Base-by-base conservation (phyloP, 345 rosid genomes). In the Melastoma malabathricum region DNA sequence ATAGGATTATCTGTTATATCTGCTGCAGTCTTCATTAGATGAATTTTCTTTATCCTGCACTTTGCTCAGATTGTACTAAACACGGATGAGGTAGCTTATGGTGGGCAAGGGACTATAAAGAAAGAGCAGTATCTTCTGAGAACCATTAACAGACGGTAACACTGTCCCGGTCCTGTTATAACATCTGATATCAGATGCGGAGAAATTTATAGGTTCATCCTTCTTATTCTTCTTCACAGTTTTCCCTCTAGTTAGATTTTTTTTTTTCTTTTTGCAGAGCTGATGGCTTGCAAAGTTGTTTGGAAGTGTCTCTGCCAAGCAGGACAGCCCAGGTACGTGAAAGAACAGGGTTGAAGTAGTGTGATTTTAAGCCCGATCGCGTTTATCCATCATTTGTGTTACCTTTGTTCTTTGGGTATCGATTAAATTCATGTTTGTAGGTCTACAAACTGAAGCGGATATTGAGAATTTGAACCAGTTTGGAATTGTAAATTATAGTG, bases 321-420 rank as follows among this genome's bases (percentile, higher is more conserved):
- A 79, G 97, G 70, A 84, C 88, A 63, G 97, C 95, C 23, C 98
- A 87, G 81, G 98, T 59, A 25, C 41, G 55, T 84, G 56, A 47
- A 78, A 60, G 62, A 57, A 57, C 62, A 59, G 47, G 53, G 46
- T 59, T 25, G 22, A 27, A 27, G 47, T 31, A 18, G 50, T 48
- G 8, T 31, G 14, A 31, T 47, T 44, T 29, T 44, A 38, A 25
- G n/a, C 17, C 4, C 23, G 46, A 51, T 38, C 54, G 27, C 29
- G 8, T 51, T 29, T 9, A 15, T 19, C 12, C 15, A 16, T 29
- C 43, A 31, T 51, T 27, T 51, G 38, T 29, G 38, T 29, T 29
- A 5, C 9, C 2, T 29, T 29, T 29, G 38, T 10, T 29, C 38
- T 29, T 25, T 51, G 38, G 16, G 43, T 16, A 29, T 43, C 27